Evolutionary conservation across 2,329 filamentous ascomycete species (phyloP).

Genomic region (Epichloe aotearoae): DNA sequence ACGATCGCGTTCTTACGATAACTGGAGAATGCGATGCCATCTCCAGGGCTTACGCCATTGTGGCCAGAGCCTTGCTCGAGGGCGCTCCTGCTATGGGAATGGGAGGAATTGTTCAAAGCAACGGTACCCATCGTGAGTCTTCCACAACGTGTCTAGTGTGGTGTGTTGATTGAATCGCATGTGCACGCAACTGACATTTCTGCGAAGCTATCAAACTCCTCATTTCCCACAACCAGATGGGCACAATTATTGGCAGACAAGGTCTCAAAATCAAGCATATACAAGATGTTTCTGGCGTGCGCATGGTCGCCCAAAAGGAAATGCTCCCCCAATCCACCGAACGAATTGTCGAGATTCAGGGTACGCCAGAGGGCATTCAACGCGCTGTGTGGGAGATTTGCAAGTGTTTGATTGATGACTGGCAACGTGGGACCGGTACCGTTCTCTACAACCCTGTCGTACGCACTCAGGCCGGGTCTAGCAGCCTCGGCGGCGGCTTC

Average conservation of each 20-base stretch:
- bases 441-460: slow-evolving; percentile 96
- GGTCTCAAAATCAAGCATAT: slow-evolving; percentile 99
- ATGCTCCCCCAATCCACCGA: slow-evolving; percentile 99
- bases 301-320: slow-evolving; percentile 99
- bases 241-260: slow-evolving; percentile 93
- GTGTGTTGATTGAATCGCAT: background rate
- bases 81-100: slow-evolving; percentile 92
- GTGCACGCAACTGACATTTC: background rate
- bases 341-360: slow-evolving; percentile 92
- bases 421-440: slow-evolving; percentile 92
- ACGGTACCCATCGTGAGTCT: slow-evolving; percentile 76
- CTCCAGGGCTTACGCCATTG: slow-evolving; percentile 83
- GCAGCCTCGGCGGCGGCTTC: slow-evolving; percentile 25
- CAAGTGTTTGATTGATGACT: slow-evolving; percentile 95
- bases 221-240: slow-evolving; percentile 99
- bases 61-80: slow-evolving; percentile 81
- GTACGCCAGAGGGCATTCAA: slow-evolving; percentile 87
- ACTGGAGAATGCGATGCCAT: slow-evolving; percentile 81
- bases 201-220: slow-evolving; percentile 79
- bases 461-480: slow-evolving; percentile 56
- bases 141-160: background rate
- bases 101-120: slow-evolving; percentile 77
- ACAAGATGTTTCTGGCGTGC: slow-evolving; percentile 88
- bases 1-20: slow-evolving; percentile 93
- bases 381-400: slow-evolving; percentile 97